A percentile compares a stretch with the other conserved stretches of the same genome.
These are phyloP conservation scores for Clarireedia hainanense DNA, from an alignment of 2,329 filamentous ascomycete genomes.

Conservation along the genomic window DNA sequence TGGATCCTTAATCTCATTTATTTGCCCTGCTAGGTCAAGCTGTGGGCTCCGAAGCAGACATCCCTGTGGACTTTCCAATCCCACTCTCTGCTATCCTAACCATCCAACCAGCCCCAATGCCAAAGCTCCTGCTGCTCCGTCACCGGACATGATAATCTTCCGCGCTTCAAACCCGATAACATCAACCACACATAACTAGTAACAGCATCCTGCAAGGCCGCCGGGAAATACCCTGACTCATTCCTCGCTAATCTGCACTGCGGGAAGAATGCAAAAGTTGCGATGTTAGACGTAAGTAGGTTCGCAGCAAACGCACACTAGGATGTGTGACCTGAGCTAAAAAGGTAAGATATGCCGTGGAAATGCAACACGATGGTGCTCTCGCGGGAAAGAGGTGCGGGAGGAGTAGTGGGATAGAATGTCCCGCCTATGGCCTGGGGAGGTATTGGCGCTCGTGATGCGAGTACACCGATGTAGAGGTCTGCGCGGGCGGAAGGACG, in stretches of 20 bases:
- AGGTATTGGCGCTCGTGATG: not conserved
- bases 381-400: not conserved
- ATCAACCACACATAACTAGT: not conserved
- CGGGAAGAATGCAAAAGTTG: not conserved
- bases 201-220: not conserved
- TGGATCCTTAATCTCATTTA: not conserved
- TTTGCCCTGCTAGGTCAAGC: not conserved
- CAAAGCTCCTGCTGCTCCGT: not conserved
- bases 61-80: not conserved
- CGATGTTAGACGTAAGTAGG: not conserved
- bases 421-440: not conserved
- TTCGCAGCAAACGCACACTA: not conserved
- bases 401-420: not conserved
- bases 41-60: not conserved
- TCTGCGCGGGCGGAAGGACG: not conserved
- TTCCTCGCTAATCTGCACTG: not conserved
- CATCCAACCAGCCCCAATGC: not conserved
- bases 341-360: not conserved
- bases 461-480: not conserved
- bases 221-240: not conserved
- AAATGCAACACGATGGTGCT: not conserved
- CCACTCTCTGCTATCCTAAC: not conserved
- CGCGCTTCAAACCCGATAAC: not conserved
- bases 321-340: not conserved
- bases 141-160: not conserved